Evolutionary conservation across 495 filamentous ascomycete species (phyloP).

Genomic region (Aspergillus egyptiacus): DNA sequence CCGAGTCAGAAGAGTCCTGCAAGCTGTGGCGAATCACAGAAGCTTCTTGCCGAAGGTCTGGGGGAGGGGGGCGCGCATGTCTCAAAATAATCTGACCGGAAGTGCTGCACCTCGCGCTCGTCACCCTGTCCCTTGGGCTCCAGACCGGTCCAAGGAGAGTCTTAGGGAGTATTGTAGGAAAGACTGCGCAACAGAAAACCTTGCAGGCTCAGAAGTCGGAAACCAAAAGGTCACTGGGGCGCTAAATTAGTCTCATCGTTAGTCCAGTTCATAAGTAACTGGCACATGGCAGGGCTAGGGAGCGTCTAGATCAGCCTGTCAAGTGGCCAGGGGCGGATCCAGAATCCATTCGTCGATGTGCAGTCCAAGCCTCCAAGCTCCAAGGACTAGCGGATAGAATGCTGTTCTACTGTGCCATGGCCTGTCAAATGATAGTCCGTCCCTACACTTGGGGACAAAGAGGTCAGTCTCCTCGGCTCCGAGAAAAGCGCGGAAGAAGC

Average conservation of each 20-base stretch:
- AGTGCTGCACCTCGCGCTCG: background rate
- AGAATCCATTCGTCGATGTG: slow-evolving; percentile 3
- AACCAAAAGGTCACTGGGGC: background rate
- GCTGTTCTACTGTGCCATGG: background rate
- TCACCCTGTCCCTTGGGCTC: slow-evolving; percentile 5
- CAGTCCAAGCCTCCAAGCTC: slow-evolving; percentile 7
- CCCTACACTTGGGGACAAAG: background rate
- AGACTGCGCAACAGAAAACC: slow-evolving; percentile 1
- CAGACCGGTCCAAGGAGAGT: slow-evolving; percentile 13
- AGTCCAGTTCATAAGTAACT: slow-evolving; percentile 10
- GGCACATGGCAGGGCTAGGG: slow-evolving; percentile 11
- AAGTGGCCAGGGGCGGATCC: slow-evolving; percentile 5
- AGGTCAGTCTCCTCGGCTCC: slow-evolving; percentile 6
- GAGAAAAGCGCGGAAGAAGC: slow-evolving; percentile 5
- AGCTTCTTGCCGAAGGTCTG: slow-evolving; percentile 1
- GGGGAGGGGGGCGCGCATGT: too few species aligned
- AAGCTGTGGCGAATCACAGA: slow-evolving; percentile 3
- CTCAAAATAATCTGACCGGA: too few species aligned
- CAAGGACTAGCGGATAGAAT: background rate
- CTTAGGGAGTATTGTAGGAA: background rate
- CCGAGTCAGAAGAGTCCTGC: slow-evolving; percentile 1
- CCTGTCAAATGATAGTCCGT: background rate
- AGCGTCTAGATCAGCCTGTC: slow-evolving; percentile 7
- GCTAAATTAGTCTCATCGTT: slow-evolving; percentile 14
- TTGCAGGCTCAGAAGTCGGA: background rate